A percentile compares a stretch with the other conserved stretches of the same genome.
Evolutionary conservation across 2,329 filamentous ascomycete species (phyloP).

Genomic region (Botryotinia calthae): DNA sequence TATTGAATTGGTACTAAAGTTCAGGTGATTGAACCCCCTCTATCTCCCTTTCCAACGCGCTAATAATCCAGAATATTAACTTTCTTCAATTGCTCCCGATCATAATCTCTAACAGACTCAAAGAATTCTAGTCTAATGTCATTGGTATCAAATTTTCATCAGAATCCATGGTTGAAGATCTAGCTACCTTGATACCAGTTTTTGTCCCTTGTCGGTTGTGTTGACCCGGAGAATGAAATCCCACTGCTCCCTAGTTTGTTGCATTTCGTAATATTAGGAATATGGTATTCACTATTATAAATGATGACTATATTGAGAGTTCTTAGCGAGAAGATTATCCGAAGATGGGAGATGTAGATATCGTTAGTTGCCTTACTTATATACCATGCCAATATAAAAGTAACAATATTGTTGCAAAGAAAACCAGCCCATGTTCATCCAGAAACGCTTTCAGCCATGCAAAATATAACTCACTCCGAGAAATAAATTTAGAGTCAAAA

Average conservation of each 20-base stretch:
- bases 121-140: neutral
- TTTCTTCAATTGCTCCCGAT: neutral
- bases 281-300: fast-evolving
- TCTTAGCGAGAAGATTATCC: neutral
- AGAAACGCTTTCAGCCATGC: neutral
- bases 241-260: neutral
- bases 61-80: neutral
- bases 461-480: neutral
- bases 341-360: neutral
- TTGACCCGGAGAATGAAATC: neutral
- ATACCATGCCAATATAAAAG: neutral
- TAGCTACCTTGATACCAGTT: neutral
- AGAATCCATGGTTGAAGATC: neutral
- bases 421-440: neutral
- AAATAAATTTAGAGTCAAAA: neutral
- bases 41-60: neutral
- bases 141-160: neutral
- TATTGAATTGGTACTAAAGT: neutral
- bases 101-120: neutral
- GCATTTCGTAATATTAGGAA: neutral
- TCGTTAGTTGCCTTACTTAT: neutral
- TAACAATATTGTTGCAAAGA: neutral
- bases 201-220: neutral
- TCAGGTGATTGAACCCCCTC: neutral
- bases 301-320: neutral